These are phyloP conservation scores for Kwoniella europaea DNA, from an alignment of 768 basidiomycete species.

Conservation along the genomic window DNA sequence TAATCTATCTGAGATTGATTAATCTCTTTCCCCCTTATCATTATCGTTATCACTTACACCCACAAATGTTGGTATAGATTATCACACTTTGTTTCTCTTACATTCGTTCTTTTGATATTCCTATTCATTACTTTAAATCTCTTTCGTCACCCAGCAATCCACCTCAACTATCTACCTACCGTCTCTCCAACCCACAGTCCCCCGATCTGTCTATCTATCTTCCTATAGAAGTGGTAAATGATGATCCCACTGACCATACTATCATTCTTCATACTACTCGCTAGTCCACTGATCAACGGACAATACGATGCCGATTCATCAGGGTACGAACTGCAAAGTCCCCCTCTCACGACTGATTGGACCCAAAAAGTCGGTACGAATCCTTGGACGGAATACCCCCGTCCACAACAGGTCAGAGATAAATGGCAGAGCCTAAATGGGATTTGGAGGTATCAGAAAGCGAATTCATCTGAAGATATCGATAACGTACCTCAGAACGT, in stretches of 20 bases:
- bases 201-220: too few relatives aligned
- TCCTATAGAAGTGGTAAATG: not conserved
- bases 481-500: constrained; percentile 14
- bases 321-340: constrained; percentile 23
- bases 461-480: constrained; percentile 17
- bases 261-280: not conserved
- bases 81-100: not conserved
- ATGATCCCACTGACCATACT: constrained; percentile 8
- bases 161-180: not conserved
- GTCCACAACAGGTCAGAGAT: constrained; percentile 33
- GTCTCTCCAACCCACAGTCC: not conserved
- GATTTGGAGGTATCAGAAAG: constrained; percentile 34
- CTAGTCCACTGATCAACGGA: not conserved
- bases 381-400: constrained; percentile 38
- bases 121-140: not conserved
- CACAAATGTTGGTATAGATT: not conserved
- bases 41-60: not conserved
- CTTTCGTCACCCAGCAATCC: too few relatives aligned
- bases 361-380: constrained; percentile 30
- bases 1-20: not conserved
- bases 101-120: not conserved
- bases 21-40: not conserved
- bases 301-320: constrained; percentile 16
- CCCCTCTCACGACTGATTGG: constrained; percentile 34
- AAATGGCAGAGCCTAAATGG: constrained; percentile 35